phyloP scores from a whole-genome alignment of 1,284 basidiomycete species.

The Sporisorium exsertum region DNA sequence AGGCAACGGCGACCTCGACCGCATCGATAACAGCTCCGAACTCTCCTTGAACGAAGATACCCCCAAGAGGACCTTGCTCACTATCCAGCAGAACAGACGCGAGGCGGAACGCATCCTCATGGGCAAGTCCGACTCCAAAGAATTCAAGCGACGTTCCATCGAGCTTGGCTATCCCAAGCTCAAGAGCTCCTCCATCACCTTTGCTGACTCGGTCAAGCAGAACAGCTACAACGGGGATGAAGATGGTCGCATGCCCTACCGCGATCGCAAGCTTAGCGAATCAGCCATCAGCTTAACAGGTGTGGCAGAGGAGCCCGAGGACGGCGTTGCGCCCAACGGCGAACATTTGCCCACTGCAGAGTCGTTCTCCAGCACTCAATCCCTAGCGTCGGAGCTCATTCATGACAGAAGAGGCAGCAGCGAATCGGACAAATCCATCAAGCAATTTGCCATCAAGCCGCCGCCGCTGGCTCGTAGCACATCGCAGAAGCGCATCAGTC shows the following conservation, averaged over 20 bases:
- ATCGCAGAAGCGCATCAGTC: slow-evolving; percentile 61
- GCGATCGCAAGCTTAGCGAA: slow-evolving; percentile 62
- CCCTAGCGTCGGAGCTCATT: slow-evolving; percentile 10
- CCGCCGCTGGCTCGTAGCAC: slow-evolving; percentile 40
- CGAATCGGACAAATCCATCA: slow-evolving; percentile 46
- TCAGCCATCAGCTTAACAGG: slow-evolving; percentile 60
- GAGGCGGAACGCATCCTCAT: slow-evolving; percentile 53
- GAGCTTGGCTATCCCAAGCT: slow-evolving; percentile 20
- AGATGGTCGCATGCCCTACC: slow-evolving; percentile 53
- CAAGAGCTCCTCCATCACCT: slow-evolving; percentile 49
- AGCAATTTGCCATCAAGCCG: slow-evolving; percentile 18
- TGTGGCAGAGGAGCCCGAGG: slow-evolving; percentile 59
- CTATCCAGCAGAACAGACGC: slow-evolving; percentile 42
- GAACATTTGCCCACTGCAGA: slow-evolving; percentile 14
- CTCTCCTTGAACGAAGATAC: slow-evolving; percentile 32
- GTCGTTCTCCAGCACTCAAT: slow-evolving; percentile 23
- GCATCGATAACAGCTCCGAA: slow-evolving; percentile 35
- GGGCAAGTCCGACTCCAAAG: slow-evolving; percentile 21
- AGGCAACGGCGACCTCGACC: slow-evolving; percentile 38
- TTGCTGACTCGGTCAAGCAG: slow-evolving; percentile 53
- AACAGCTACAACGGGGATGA: slow-evolving; percentile 48
- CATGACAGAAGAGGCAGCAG: slow-evolving; percentile 45
- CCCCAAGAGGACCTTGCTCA: slow-evolving; percentile 23
- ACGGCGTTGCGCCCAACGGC: slow-evolving; percentile 13
- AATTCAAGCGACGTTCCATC: slow-evolving; percentile 34